Evolutionary conservation across 2,329 filamentous ascomycete species (phyloP).

Genomic region (Sordariomycetes sp.): DNA sequence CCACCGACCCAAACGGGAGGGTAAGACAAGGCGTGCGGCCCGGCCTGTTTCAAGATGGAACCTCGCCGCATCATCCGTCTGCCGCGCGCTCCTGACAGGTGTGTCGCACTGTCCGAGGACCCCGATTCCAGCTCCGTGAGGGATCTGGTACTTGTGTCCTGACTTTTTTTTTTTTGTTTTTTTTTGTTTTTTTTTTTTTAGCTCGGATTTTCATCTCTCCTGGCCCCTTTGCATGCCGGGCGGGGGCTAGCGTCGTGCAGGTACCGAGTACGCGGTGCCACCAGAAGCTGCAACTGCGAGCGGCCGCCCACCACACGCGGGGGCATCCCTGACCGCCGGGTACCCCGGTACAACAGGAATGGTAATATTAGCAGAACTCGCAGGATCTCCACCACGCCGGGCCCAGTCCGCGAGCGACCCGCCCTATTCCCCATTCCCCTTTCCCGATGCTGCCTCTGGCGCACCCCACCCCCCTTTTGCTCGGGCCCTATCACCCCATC

Average conservation of each 20-base stretch:
- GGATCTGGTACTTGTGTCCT: not conserved
- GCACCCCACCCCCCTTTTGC: not conserved
- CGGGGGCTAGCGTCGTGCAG: not conserved
- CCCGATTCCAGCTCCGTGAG: not conserved
- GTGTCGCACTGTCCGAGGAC: not conserved
- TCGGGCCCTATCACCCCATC: not conserved
- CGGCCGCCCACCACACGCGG: not conserved
- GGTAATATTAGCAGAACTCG: not conserved
- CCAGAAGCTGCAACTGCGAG: not conserved
- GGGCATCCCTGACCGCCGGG: not conserved
- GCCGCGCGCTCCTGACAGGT: not conserved
- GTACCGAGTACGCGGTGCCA: not conserved
- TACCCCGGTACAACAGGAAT: not conserved
- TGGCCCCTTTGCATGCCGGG: not conserved
- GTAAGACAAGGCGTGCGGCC: not conserved
- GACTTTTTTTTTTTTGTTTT: not conserved
- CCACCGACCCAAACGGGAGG: too few relatives aligned
- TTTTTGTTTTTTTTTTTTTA: not conserved
- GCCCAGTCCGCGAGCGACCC: slow-evolving; percentile 2
- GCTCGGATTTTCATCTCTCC: not conserved
- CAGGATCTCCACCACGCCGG: not conserved
- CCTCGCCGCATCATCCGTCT: not conserved
- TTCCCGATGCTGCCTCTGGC: not conserved
- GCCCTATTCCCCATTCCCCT: not conserved
- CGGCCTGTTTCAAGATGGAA: not conserved